Conservation (phyloP, 192 early-diverging fungal genomes). For the Podila clonocystis region DNA sequence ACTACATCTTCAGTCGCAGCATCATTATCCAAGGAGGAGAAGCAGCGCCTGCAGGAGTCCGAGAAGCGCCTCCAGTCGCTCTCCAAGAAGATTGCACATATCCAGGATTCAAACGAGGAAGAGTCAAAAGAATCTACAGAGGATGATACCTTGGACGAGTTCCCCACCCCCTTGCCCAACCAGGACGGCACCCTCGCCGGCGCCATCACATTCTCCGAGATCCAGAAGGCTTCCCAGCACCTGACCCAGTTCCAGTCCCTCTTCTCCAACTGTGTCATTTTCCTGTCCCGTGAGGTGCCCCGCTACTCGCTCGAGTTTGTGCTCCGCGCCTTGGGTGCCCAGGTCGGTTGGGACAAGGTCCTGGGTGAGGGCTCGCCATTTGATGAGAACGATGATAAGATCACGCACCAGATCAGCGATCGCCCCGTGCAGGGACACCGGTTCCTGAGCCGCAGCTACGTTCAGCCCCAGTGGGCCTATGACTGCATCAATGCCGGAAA, state of each 20-base stretch:
- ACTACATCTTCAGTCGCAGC: slow-evolving; percentile 32
- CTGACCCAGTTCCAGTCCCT: slow-evolving; percentile 56
- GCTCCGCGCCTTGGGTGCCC: slow-evolving; percentile 88
- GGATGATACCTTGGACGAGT: slow-evolving; percentile 62
- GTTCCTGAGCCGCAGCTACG: slow-evolving; percentile 76
- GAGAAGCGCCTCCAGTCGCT: slow-evolving; percentile 60
- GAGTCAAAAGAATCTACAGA: slow-evolving; percentile 13
- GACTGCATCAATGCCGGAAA: slow-evolving; percentile 91
- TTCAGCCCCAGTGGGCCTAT: slow-evolving; percentile 99
- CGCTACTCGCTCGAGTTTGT: slow-evolving; percentile 93
- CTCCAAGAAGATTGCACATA: slow-evolving; percentile 52
- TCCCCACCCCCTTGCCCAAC: slow-evolving; percentile 46
- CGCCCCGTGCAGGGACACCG: slow-evolving; percentile 75
- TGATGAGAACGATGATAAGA: slow-evolving; percentile 79
- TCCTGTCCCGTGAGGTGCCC: slow-evolving; percentile 94
- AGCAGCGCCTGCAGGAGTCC: slow-evolving; percentile 56
- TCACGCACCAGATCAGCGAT: slow-evolving; percentile 92
- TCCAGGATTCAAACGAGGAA: slow-evolving; percentile 47
- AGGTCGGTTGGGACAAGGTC: slow-evolving; percentile 88
- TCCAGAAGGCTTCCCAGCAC: slow-evolving; percentile 60
- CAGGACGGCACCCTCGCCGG: slow-evolving; percentile 46
- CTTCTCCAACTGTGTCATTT: slow-evolving; percentile 79
- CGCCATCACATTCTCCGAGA: slow-evolving; percentile 60
- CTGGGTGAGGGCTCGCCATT: slow-evolving; percentile 84
- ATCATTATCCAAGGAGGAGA: slow-evolving; percentile 50